Evolutionary conservation across 305 asterid species (phyloP).

Genomic region (Fraxinus latifolia): DNA sequence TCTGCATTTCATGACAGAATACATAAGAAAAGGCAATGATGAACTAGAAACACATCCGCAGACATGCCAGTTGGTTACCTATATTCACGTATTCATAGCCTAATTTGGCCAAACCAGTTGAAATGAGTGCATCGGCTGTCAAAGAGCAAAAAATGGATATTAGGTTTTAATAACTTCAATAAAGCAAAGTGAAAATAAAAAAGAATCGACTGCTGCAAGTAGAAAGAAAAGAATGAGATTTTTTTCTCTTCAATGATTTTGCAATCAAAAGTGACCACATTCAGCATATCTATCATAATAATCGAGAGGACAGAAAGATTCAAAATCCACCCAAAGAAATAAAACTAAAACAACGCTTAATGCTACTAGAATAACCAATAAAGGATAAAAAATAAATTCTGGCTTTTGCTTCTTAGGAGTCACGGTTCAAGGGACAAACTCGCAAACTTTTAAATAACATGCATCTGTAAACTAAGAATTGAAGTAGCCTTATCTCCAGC

Average conservation of each 20-base stretch:
- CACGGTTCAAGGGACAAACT: neutral
- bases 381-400: neutral
- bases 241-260: neutral
- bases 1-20: conserved; percentile 49
- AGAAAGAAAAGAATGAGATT: neutral
- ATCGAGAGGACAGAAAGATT: neutral
- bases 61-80: conserved; percentile 43
- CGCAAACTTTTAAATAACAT: neutral
- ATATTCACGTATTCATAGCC: conserved; percentile 83
- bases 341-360: neutral
- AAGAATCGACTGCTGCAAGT: neutral
- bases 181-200: neutral
- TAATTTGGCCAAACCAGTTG: conserved; percentile 83
- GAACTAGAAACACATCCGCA: conserved; percentile 3
- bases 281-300: neutral
- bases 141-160: conserved; percentile 22
- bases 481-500: neutral
- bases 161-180: neutral
- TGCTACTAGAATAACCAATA: neutral
- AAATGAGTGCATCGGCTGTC: conserved; percentile 86
- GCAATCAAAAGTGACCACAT: neutral
- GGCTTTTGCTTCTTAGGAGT: neutral
- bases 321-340: neutral
- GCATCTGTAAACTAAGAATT: neutral
- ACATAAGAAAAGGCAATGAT: neutral